Percentiles rank a stretch among this genome's conserved stretches.
These are phyloP conservation scores for Ceratobasidium sp. DNA, from an alignment of 1,284 basidiomycete genomes.

Conservation along the genomic window DNA sequence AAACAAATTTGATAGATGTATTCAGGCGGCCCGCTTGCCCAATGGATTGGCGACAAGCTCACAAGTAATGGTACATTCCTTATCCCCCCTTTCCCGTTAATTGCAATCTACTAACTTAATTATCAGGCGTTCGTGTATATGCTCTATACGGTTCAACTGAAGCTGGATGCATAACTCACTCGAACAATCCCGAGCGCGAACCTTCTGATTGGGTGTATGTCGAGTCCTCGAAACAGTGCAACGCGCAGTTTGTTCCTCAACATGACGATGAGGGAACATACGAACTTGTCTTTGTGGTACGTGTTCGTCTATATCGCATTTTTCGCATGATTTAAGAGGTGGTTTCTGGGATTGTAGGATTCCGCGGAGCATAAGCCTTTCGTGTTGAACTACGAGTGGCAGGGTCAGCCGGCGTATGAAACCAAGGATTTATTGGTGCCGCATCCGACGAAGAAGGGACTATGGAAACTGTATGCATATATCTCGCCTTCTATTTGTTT, in stretches of 20 bases:
- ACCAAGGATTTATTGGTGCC: conserved; percentile 38
- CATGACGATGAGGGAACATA: conserved; percentile 7
- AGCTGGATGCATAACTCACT: neutral
- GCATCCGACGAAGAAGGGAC: conserved; percentile 34
- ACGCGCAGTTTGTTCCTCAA: neutral
- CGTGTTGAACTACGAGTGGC: conserved; percentile 22
- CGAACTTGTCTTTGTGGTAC: conserved; percentile 38
- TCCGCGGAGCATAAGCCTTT: conserved; percentile 23
- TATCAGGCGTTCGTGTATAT: neutral
- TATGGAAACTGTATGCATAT: conserved; percentile 39
- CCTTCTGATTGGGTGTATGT: conserved; percentile 38
- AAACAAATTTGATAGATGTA: conserved; percentile 26
- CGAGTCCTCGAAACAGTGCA: neutral
- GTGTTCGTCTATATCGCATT: neutral
- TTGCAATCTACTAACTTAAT: neutral
- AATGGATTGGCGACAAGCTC: conserved; percentile 2
- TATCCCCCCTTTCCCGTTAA: neutral
- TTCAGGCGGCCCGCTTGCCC: neutral
- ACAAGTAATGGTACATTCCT: conserved; percentile 6
- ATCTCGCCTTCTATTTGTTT: neutral
- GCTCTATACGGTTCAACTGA: conserved; percentile 10
- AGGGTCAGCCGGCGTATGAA: conserved; percentile 35
- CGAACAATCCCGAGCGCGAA: neutral
- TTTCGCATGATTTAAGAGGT: neutral
- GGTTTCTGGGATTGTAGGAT: neutral